Conservation (phyloP, 2,329 filamentous ascomycete genomes). For the Colletotrichum higginsianum region DNA sequence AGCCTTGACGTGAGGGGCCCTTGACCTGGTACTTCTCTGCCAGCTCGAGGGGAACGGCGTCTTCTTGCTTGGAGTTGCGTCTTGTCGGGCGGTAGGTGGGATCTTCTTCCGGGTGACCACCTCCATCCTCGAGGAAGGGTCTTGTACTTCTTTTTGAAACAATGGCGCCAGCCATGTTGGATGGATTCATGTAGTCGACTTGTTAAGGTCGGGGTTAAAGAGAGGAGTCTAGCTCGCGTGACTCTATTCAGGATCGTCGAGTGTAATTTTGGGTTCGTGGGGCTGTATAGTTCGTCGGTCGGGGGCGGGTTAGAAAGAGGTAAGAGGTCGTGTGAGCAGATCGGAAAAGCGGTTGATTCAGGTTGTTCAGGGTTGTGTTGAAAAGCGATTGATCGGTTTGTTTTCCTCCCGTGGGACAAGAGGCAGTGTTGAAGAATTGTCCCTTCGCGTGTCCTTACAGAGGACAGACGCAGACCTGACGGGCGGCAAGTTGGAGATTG, state of each 20-base stretch:
- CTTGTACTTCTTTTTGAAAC: constrained; percentile 43
- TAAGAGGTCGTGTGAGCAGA: constrained; percentile 41
- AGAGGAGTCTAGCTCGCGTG: constrained; percentile 33
- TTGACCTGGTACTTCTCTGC: constrained; percentile 29
- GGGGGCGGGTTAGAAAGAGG: constrained; percentile 24
- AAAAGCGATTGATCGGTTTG: constrained; percentile 15
- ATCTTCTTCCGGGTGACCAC: constrained; percentile 36
- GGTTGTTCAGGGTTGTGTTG: not conserved
- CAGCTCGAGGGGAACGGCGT: constrained; percentile 12
- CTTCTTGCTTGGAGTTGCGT: constrained; percentile 40
- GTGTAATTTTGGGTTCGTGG: constrained; percentile 6
- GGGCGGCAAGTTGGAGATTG: constrained; percentile 43
- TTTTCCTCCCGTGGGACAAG: constrained; percentile 30
- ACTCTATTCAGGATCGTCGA: constrained; percentile 5
- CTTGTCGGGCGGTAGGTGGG: constrained; percentile 32
- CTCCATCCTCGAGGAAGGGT: constrained; percentile 39
- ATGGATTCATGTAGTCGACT: not conserved
- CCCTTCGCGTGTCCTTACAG: constrained; percentile 39
- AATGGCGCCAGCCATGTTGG: constrained; percentile 35
- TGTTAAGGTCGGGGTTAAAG: not conserved
- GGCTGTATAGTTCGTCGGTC: constrained; percentile 1
- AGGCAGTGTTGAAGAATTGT: constrained; percentile 32
- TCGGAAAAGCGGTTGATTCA: constrained; percentile 14
- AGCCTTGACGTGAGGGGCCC: constrained; percentile 29
- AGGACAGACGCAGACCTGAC: constrained; percentile 39